phyloP scores from a whole-genome alignment of 2,329 filamentous ascomycete species.

The Diplocarpon rosae region DNA sequence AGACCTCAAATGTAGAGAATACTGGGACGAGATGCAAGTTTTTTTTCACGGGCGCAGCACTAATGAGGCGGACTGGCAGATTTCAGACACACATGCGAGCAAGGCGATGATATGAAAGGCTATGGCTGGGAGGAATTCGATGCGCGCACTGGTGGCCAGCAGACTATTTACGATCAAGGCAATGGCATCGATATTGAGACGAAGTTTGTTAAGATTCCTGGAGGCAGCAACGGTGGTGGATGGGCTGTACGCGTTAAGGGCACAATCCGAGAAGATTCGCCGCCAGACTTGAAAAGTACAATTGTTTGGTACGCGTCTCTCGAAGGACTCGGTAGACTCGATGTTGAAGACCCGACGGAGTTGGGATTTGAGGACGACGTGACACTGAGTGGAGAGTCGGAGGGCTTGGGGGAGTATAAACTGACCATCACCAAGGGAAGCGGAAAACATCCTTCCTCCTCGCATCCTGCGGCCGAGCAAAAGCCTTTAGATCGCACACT shows the following conservation, averaged over 20 bases:
- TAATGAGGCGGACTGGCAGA: conserved; percentile 37
- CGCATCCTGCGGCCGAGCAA: conserved; percentile 53
- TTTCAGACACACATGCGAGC: conserved; percentile 90
- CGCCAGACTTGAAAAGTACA: conserved; percentile 58
- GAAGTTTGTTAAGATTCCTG: conserved; percentile 85
- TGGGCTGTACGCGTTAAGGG: conserved; percentile 89
- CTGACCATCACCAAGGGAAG: conserved; percentile 64
- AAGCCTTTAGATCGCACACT: conserved; percentile 68
- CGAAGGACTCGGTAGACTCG: conserved; percentile 62
- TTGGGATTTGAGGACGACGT: conserved; percentile 50
- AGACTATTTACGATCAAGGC: conserved; percentile 80
- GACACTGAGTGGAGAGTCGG: conserved; percentile 57
- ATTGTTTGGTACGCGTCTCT: conserved; percentile 74
- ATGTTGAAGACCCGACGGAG: conserved; percentile 40
- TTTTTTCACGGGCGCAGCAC: background rate
- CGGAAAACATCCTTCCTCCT: conserved; percentile 48
- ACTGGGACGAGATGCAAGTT: background rate
- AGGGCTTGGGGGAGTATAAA: conserved; percentile 67
- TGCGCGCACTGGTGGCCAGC: conserved; percentile 71
- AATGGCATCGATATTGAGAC: conserved; percentile 88
- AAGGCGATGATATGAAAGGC: conserved; percentile 83
- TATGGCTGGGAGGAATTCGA: conserved; percentile 99
- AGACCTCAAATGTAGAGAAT: no score
- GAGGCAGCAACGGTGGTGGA: conserved; percentile 73
- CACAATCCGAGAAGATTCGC: conserved; percentile 57